phyloP scores from a whole-genome alignment of 768 basidiomycete genomes.

The Russula emetica region DNA sequence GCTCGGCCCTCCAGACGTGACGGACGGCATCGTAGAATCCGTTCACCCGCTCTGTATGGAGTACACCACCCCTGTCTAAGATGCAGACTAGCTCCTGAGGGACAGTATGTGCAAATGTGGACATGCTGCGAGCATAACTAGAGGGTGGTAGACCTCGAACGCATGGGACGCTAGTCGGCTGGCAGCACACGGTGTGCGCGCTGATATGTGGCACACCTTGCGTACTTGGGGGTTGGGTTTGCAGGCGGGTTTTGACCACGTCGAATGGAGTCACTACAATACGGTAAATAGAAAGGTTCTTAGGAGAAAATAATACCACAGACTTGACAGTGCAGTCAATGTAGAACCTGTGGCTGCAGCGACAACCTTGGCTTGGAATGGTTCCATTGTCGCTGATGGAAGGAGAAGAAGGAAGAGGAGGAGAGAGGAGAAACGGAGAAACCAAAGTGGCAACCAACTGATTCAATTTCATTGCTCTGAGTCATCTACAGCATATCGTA shows the following conservation, averaged over 20 bases:
- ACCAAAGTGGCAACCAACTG: background rate
- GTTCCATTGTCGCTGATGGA: conserved; percentile 47
- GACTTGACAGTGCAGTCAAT: conserved; percentile 79
- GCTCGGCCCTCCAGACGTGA: conserved; percentile 78
- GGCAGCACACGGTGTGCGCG: conserved; percentile 63
- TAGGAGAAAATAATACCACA: conserved; percentile 29
- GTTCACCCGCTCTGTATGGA: conserved; percentile 66
- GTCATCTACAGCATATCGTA: background rate
- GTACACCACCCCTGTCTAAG: conserved; percentile 71
- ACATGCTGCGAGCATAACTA: conserved; percentile 71
- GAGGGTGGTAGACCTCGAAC: conserved; percentile 35
- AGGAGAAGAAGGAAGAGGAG: background rate
- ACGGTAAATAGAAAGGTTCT: background rate
- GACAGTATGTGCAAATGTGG: conserved; percentile 56
- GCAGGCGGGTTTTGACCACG: conserved; percentile 93
- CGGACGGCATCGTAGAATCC: conserved; percentile 84
- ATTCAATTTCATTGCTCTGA: background rate
- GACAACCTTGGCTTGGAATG: conserved; percentile 71
- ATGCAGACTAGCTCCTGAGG: conserved; percentile 70
- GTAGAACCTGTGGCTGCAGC: conserved; percentile 78
- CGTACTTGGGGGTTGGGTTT: conserved; percentile 72
- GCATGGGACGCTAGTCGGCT: conserved; percentile 41
- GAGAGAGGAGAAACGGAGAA: background rate
- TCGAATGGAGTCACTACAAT: conserved; percentile 97
- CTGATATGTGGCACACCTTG: conserved; percentile 44